Evolutionary conservation across 2,329 filamentous ascomycete species (phyloP), one percentile per base, ranked within the genome.

Genomic region (Pseudogymnoascus sp.): DNA sequence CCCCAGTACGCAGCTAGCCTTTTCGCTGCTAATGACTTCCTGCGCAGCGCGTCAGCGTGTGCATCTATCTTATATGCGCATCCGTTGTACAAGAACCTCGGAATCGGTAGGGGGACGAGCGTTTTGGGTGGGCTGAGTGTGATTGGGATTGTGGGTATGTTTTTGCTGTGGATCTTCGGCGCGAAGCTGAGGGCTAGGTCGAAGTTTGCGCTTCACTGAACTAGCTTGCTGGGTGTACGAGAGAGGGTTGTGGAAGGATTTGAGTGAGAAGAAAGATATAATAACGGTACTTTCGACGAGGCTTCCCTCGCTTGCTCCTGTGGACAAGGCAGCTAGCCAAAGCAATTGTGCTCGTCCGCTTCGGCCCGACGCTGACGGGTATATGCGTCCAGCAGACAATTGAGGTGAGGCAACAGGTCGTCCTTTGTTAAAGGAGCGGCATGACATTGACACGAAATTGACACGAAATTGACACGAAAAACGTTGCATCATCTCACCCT

Each of bases 1-100:
- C 82, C 82, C 4, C 75, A 77, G 67, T 84, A 85, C 69, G 82
- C 83, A 0, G 83, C 84, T 37, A 81, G 78, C 59, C 73, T 87
- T 22, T 86, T 87, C 69, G 84, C 84, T 0, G 83, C 78, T 5
- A 87, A 86, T 69, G 84, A 86, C 74, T 82, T 85, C 71, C 80
- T 82, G 72, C 78, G 83, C 40, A 80, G 78, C 31, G 80, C 83
- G 2, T 74, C 89, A 2, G 86, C 85, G 6, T 84, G 82, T 61
- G 84, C 80, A 0, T 82, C 81, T 26, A 79, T 89, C 53, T 74
- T 88, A 16, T 88, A 87, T 68, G 80, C 82, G 0, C 78, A 81
- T 56, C 85, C 86, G 5, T 76, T 89, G 62, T 89, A 82, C 63
- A 72, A 75, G 14, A 84, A 85, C 67, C 69, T 89, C 4, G 85